Evolutionary conservation across 140 eudicot genomes (phyloP).

Genomic region (Flaveria floridana): DNA sequence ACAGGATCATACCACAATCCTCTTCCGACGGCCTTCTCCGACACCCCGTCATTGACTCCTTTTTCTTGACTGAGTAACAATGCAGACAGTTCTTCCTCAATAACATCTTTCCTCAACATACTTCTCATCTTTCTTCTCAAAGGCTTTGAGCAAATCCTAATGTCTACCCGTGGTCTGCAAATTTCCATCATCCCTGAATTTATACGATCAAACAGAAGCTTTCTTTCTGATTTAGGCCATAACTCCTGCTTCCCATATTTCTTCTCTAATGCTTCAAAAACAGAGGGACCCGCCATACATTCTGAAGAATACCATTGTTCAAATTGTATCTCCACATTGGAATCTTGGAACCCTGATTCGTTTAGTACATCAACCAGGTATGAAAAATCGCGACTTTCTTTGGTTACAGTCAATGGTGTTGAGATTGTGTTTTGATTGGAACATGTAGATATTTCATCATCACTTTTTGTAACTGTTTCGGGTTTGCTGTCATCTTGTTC

Average conservation of each 20-base stretch:
- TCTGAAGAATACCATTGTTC: slow-evolving; percentile 51
- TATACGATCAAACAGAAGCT: slow-evolving; percentile 74
- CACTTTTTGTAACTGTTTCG: slow-evolving; percentile 60
- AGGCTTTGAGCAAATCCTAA: slow-evolving; percentile 31
- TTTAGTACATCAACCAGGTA: slow-evolving; percentile 76
- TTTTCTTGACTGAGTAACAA: slow-evolving; percentile 49
- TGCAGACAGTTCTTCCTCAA: slow-evolving; percentile 68
- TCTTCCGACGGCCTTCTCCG: slow-evolving; percentile 53
- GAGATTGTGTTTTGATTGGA: slow-evolving; percentile 29
- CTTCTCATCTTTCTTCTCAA: slow-evolving; percentile 34
- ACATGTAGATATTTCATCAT: slow-evolving; percentile 43
- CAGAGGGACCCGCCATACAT: slow-evolving; percentile 39
- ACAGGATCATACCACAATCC: slow-evolving; percentile 55
- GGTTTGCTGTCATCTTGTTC: slow-evolving; percentile 56
- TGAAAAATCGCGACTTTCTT: slow-evolving; percentile 60
- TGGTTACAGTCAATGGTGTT: slow-evolving; percentile 25
- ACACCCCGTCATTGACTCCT: slow-evolving; percentile 39
- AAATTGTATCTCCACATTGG: slow-evolving; percentile 28
- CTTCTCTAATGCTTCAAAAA: slow-evolving; percentile 72
- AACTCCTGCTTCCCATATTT: slow-evolving; percentile 62
- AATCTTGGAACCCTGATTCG: slow-evolving; percentile 42
- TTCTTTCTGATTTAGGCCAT: slow-evolving; percentile 62
- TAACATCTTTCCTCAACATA: slow-evolving; percentile 37
- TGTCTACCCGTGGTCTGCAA: slow-evolving; percentile 36
- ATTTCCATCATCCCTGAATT: slow-evolving; percentile 54